Conservation (phyloP, 345 rosid genomes). For the Corymbia maculata region DNA sequence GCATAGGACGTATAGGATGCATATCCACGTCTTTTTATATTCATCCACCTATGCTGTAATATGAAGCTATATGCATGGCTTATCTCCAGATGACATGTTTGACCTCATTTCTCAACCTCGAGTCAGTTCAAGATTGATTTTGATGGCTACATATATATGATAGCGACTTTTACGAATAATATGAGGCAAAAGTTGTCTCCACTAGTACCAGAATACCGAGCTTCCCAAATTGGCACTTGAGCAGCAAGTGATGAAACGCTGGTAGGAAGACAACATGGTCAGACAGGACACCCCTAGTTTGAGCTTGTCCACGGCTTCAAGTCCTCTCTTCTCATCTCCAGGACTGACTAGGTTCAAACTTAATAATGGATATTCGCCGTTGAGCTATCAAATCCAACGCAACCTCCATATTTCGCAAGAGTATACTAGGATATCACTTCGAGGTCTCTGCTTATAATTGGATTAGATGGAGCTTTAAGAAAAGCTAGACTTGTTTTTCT, state of each 20-base stretch:
- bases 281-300: constrained; percentile 9
- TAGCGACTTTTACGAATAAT: background rate
- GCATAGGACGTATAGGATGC: background rate
- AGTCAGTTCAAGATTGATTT: background rate
- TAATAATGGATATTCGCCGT: too few relatives aligned
- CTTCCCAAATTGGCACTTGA: constrained; percentile 17
- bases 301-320: constrained; percentile 19
- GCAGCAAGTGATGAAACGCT: constrained; percentile 7
- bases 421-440: background rate
- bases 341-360: constrained; percentile 7
- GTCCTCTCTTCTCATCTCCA: constrained; percentile 23
- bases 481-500: background rate
- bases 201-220: constrained; percentile 22
- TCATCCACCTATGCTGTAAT: background rate
- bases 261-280: constrained; percentile 5
- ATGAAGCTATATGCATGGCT: background rate
- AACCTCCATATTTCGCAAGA: background rate
- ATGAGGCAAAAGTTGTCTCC: background rate
- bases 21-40: background rate
- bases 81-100: background rate
- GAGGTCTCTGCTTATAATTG: background rate
- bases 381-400: background rate
- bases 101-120: background rate
- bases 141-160: background rate
- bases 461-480: background rate